A percentile compares a stretch with the other conserved stretches of the same genome.
Conservation (phyloP, 306 rosid genomes). For the Calophaca sinica region DNA sequence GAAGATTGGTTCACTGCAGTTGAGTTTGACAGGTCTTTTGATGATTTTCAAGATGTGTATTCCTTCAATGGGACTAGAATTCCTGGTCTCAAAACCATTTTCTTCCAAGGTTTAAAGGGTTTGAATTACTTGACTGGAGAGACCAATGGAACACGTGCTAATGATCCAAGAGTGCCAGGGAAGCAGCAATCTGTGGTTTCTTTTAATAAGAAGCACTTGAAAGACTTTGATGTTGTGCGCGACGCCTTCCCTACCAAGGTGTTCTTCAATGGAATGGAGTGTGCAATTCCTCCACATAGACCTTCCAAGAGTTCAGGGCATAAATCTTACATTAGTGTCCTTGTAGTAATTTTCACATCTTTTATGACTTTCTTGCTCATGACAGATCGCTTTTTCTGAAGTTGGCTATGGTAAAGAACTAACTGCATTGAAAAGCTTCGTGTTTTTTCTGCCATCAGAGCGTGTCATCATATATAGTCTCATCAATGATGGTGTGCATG, state of each 20-base stretch:
- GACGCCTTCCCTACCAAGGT: conserved; percentile 83
- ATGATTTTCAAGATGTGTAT: conserved; percentile 62
- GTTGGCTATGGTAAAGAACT: too few relatives aligned
- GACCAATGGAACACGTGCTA: conserved; percentile 52
- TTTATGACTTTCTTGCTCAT: conserved; percentile 52
- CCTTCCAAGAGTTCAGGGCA: conserved; percentile 53
- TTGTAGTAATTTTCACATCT: conserved; percentile 46
- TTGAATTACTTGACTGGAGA: conserved; percentile 66
- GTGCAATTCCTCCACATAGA: conserved; percentile 63
- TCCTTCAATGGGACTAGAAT: conserved; percentile 83
- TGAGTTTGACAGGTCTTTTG: conserved; percentile 54
- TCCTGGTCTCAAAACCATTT: conserved; percentile 53
- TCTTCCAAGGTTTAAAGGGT: conserved; percentile 71
- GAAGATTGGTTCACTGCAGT: conserved; percentile 83
- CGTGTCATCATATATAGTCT: neutral
- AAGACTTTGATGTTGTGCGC: conserved; percentile 50
- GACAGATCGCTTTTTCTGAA: conserved; percentile 44
- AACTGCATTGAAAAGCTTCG: neutral
- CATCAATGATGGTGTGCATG: conserved; percentile 14
- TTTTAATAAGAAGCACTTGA: conserved; percentile 59
- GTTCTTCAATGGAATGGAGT: conserved; percentile 83
- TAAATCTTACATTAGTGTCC: conserved; percentile 29
- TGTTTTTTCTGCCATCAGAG: too few relatives aligned
- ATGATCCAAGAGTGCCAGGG: conserved; percentile 74
- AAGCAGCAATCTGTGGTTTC: conserved; percentile 84